Conservation (phyloP, 495 filamentous ascomycete genomes). For the Penicillium goetzii region DNA sequence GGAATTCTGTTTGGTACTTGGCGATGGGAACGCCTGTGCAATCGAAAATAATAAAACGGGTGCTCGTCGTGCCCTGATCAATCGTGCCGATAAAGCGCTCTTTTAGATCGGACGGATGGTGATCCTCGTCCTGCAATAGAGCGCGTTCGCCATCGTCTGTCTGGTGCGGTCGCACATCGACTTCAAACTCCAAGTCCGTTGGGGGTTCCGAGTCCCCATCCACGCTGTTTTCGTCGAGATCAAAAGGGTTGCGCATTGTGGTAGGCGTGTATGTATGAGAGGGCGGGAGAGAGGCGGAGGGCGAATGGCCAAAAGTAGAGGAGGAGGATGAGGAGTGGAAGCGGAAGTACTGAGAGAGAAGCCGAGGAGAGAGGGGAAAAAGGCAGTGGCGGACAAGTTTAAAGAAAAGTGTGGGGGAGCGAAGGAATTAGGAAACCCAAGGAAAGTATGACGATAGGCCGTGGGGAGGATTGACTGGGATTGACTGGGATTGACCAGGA, state of each 20-base stretch:
- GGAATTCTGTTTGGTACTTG: conserved; percentile 89
- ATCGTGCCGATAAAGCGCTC: conserved; percentile 70
- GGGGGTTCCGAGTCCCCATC: conserved; percentile 40
- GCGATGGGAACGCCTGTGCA: conserved; percentile 76
- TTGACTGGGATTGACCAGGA: too few relatives aligned
- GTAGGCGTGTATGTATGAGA: conserved; percentile 9
- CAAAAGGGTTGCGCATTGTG: conserved; percentile 48
- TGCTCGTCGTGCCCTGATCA: conserved; percentile 92
- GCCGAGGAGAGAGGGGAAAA: conserved; percentile 3
- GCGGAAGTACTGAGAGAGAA: background rate
- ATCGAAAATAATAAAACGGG: conserved; percentile 92
- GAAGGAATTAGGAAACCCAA: background rate
- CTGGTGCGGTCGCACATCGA: conserved; percentile 34
- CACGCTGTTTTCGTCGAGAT: conserved; percentile 42
- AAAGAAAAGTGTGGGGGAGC: conserved; percentile 7
- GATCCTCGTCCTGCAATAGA: conserved; percentile 45
- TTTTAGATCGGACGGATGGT: conserved; percentile 40
- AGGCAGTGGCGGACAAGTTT: conserved; percentile 1
- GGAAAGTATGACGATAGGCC: conserved; percentile 15
- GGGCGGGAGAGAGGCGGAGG: background rate
- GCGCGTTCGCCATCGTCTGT: conserved; percentile 47
- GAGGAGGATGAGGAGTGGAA: conserved; percentile 1
- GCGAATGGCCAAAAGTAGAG: conserved; percentile 1
- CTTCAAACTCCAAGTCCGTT: conserved; percentile 31
- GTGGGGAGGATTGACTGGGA: background rate